Conservation (phyloP, 306 rosid species). For the Fragaria iinumae region DNA sequence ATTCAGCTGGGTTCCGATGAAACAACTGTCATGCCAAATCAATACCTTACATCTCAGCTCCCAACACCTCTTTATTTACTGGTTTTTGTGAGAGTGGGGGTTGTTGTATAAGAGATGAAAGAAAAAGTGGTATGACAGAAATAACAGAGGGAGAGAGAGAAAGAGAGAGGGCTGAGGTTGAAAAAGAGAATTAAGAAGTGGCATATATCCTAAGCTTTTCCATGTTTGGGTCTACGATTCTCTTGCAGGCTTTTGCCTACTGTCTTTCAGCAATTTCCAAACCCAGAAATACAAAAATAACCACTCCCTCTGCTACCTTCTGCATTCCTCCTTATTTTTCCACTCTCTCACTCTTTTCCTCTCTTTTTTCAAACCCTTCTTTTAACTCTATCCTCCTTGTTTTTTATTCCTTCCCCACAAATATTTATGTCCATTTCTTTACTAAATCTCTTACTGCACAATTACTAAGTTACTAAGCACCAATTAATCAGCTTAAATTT, state of each 20-base stretch:
- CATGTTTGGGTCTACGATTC: slow-evolving; percentile 65
- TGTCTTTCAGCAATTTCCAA: slow-evolving; percentile 44
- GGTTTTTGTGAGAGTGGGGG: slow-evolving; percentile 20
- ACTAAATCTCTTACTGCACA: not conserved
- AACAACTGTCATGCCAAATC: slow-evolving; percentile 10
- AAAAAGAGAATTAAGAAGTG: not conserved
- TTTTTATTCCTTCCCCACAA: not conserved
- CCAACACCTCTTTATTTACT: slow-evolving; percentile 5
- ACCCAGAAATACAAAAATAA: slow-evolving; percentile 31
- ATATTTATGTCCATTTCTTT: not conserved
- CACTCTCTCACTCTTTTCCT: slow-evolving; percentile 19
- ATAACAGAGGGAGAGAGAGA: not conserved
- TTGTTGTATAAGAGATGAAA: slow-evolving; percentile 4
- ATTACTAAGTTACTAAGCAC: not conserved
- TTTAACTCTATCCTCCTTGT: slow-evolving; percentile 29
- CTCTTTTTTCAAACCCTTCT: slow-evolving; percentile 27
- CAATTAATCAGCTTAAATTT: slow-evolving; percentile 15
- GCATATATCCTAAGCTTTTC: slow-evolving; percentile 56
- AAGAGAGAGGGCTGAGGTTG: slow-evolving; percentile 6
- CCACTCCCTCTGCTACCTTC: slow-evolving; percentile 25
- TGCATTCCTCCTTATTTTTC: slow-evolving; percentile 20
- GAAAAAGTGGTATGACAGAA: slow-evolving; percentile 25
- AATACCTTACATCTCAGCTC: slow-evolving; percentile 25
- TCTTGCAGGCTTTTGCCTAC: slow-evolving; percentile 64
- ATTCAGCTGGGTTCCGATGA: not conserved